Percentiles rank a stretch among this genome's conserved stretches.
phyloP scores from a whole-genome alignment of 2,329 filamentous ascomycete species.

The Calonectria leucothoes region DNA sequence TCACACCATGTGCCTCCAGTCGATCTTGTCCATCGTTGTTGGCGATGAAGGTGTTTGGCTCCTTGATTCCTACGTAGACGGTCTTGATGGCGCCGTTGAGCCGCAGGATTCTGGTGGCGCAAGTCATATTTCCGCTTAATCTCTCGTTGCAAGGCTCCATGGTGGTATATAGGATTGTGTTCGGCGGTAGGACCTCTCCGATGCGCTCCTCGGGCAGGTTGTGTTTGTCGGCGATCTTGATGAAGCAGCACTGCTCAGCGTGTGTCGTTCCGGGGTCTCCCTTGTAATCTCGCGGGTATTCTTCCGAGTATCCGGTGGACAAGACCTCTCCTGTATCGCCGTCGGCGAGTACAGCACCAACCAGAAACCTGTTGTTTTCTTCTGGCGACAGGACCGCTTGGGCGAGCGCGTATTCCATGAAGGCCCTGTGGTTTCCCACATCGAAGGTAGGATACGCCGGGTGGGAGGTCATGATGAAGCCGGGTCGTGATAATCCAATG shows the following conservation, averaged over 20 bases:
- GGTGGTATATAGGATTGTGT: conserved; percentile 56
- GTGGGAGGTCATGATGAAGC: conserved; percentile 15
- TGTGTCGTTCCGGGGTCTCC: conserved; percentile 54
- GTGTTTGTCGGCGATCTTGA: conserved; percentile 54
- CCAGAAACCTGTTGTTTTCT: conserved; percentile 52
- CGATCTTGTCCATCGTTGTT: conserved; percentile 45
- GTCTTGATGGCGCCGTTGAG: conserved; percentile 47
- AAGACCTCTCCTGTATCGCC: conserved; percentile 50
- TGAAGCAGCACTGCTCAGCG: conserved; percentile 57
- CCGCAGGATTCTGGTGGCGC: conserved; percentile 49
- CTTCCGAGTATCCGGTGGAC: conserved; percentile 56
- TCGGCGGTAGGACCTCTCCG: conserved; percentile 49
- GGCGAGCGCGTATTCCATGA: conserved; percentile 52
- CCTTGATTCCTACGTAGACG: conserved; percentile 53
- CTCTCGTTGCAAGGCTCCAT: conserved; percentile 59
- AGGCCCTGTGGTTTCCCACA: conserved; percentile 47
- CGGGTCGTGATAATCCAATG: background rate
- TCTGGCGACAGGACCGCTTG: conserved; percentile 52
- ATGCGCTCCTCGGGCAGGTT: conserved; percentile 50
- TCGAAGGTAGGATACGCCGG: conserved; percentile 33
- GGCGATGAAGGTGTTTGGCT: conserved; percentile 51
- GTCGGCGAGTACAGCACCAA: conserved; percentile 55
- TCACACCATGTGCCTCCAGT: conserved; percentile 39
- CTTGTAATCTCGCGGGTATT: conserved; percentile 50
- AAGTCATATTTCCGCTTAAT: conserved; percentile 53